phyloP scores from a whole-genome alignment of 148 eudicot genomes.

The Agrostemma githago region DNA sequence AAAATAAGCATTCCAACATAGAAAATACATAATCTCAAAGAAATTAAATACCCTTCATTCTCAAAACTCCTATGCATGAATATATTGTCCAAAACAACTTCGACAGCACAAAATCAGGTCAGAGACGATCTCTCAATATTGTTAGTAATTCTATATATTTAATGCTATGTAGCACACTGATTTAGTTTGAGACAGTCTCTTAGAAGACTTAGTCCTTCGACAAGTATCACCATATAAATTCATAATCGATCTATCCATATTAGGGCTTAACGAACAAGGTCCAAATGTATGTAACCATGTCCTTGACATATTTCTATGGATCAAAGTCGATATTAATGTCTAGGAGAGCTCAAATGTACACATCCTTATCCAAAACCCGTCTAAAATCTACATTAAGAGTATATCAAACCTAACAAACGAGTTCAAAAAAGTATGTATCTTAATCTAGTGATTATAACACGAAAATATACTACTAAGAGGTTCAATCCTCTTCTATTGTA shows the following conservation, averaged over 20 bases:
- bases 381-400: background rate
- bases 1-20: constrained; percentile 11
- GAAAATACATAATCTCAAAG: constrained; percentile 11
- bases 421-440: background rate
- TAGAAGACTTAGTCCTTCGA: background rate
- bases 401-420: background rate
- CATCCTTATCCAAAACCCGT: constrained; percentile 10
- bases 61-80: background rate
- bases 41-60: constrained; percentile 12
- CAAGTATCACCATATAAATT: background rate
- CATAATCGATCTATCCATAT: background rate
- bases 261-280: background rate
- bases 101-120: background rate
- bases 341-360: background rate
- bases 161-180: background rate
- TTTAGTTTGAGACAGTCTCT: background rate
- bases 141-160: no score
- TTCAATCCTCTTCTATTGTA: no score
- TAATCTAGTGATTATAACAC: no score
- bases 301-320: background rate
- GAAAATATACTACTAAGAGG: no score
- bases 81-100: constrained; percentile 15
- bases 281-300: constrained; percentile 1
- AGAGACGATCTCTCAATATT: no score
- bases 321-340: background rate